Base-by-base conservation (phyloP, 257 asterid species). In the Solanum chiquidenum region DNA sequence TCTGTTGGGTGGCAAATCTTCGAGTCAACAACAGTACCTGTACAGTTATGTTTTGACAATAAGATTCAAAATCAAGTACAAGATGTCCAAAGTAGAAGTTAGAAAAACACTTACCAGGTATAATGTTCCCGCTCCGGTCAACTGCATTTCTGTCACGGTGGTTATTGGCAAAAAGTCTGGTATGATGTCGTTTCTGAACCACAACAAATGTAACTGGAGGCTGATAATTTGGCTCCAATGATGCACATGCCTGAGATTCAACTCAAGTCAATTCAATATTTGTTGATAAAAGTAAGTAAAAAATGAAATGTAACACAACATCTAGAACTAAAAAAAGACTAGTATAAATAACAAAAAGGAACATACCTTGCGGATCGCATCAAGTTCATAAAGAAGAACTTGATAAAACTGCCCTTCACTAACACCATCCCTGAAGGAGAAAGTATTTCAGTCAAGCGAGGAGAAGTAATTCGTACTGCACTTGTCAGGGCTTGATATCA, bases 391-490 rank as follows among this genome's bases (percentile, higher is more conserved):
- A 38, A 97, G 98, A 88, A 97, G 87, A 33, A 97, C 98, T 91
- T 97, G 99, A 87, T 97, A 96, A 88, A 97, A 97, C 83, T 97
- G 99, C 12, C 99, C 99, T 88, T 97, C 99, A 72, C 99, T 97
- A 2, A 97, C 99, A 18, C 99, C 99, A 91, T 97, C 99, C 89
- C 99, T 97, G 90, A 38, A 88, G 23, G 72, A 20, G 83, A 84
- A 27, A 58, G 34, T 38, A 35, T 18, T 31, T 31, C 31, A 4
- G 9, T 68, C 38, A 68, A 49, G 86, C 44, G 85, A 87, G 83
- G 73, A 23, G 49, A 74, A 69, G 71, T 66, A 83, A 80, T 1
- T 12, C 5, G 72, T 58, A 21, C 7, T 38, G 25, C 62, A 74
- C n/a, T 4, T 9, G 69, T 10, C 42, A 37, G 8, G 9, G 58